Evolutionary conservation across 2,329 filamentous ascomycete genomes (phyloP).

Genomic region (Magnaporthiopsis rhizophila): DNA sequence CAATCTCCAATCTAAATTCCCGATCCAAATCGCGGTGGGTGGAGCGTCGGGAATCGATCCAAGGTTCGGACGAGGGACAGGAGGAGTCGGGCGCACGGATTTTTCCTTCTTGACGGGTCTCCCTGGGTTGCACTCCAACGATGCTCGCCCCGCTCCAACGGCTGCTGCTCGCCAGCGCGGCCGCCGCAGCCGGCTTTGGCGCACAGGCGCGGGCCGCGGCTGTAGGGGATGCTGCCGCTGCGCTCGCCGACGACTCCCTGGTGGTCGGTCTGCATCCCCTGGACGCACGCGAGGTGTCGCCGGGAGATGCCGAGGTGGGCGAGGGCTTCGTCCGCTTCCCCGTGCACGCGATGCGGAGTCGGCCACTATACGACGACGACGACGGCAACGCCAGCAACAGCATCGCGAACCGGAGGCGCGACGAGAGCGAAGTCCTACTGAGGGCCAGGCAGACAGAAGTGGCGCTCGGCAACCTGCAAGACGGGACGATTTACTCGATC

Average conservation of each 20-base stretch:
- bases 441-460: conserved; percentile 3
- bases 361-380: not conserved
- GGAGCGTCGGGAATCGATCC: too few species aligned
- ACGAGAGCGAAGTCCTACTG: not conserved
- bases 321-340: conserved; percentile 5
- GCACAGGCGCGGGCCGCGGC: not conserved
- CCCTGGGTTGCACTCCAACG: too few species aligned
- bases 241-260: not conserved
- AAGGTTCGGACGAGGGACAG: too few species aligned
- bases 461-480: conserved; percentile 2
- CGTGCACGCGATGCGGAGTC: not conserved
- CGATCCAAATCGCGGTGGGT: too few species aligned
- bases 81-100: too few species aligned
- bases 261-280: not conserved
- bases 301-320: conserved; percentile 1
- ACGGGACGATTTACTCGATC: conserved; percentile 6
- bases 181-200: conserved; percentile 1
- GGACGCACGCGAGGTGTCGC: not conserved
- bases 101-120: too few species aligned
- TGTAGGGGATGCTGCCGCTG: too few species aligned
- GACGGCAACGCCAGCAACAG: not conserved
- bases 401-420: not conserved
- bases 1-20: too few species aligned
- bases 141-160: not conserved
- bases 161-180: conserved; percentile 1